These are phyloP conservation scores for Dichotomocladium elegans DNA, from an alignment of 371 early-diverging fungal species.

Conservation along the genomic window DNA sequence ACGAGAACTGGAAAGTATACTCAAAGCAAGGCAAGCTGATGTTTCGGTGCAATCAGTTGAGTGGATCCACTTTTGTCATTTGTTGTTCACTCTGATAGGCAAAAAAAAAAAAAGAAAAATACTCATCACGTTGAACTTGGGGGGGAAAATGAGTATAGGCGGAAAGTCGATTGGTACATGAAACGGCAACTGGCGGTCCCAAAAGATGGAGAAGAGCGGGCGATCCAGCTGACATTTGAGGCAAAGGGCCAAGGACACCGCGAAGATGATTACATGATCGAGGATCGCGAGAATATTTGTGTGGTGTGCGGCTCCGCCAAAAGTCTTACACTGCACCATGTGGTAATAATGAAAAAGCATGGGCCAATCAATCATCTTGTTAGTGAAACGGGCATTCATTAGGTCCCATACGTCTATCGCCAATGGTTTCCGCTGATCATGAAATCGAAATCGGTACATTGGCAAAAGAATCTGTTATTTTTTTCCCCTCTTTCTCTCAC, in stretches of 20 bases:
- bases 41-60: slow-evolving; percentile 47
- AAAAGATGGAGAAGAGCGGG: slow-evolving; percentile 16
- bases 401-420: slow-evolving; percentile 58
- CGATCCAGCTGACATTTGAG: slow-evolving; percentile 50
- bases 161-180: slow-evolving; percentile 55
- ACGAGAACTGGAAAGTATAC: slow-evolving; percentile 51
- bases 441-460: slow-evolving; percentile 54
- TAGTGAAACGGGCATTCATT: not conserved
- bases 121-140: too few relatives aligned
- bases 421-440: slow-evolving; percentile 48
- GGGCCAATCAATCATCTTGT: not conserved
- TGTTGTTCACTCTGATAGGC: slow-evolving; percentile 3
- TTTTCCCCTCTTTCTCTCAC: not conserved
- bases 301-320: slow-evolving; percentile 35
- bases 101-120: slow-evolving; percentile 29
- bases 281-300: slow-evolving; percentile 54
- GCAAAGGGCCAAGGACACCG: slow-evolving; percentile 53
- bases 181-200: slow-evolving; percentile 31
- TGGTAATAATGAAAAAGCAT: slow-evolving; percentile 14
- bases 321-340: slow-evolving; percentile 50
- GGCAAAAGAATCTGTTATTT: too few relatives aligned
- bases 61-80: not conserved
- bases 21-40: slow-evolving; percentile 39
- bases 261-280: slow-evolving; percentile 49
- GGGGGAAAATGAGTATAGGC: too few relatives aligned